These are phyloP conservation scores for Agaricus sinodeliciosus DNA, from an alignment of 768 basidiomycete species.

Conservation along the genomic window DNA sequence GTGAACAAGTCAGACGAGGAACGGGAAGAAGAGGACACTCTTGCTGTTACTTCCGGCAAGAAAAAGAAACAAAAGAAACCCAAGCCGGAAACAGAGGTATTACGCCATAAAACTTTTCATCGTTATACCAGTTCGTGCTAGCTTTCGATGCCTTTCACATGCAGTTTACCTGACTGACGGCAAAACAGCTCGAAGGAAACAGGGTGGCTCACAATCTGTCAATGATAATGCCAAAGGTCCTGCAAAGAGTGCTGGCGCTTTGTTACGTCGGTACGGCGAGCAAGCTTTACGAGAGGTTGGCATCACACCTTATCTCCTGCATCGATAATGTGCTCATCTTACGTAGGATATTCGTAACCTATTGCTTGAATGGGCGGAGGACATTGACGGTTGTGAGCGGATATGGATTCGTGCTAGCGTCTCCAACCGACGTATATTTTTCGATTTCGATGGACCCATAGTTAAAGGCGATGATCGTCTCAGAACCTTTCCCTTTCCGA, in stretches of 20 bases:
- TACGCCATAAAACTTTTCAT: constrained; percentile 94
- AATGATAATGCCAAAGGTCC: constrained; percentile 92
- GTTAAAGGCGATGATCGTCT: constrained; percentile 76
- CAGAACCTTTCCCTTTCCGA: constrained; percentile 93
- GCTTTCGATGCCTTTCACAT: background rate
- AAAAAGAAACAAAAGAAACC: constrained; percentile 57
- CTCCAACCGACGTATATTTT: constrained; percentile 82
- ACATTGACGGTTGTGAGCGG: constrained; percentile 78
- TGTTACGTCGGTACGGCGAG: constrained; percentile 91
- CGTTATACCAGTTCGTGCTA: constrained; percentile 85
- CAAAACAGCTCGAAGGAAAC: constrained; percentile 81
- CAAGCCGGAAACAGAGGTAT: constrained; percentile 72
- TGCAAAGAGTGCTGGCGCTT: constrained; percentile 92
- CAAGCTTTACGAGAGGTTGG: constrained; percentile 83
- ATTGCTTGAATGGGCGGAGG: constrained; percentile 80
- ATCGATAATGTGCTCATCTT: background rate
- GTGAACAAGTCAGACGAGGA: constrained; percentile 53
- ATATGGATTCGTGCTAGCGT: constrained; percentile 90
- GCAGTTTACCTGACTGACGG: constrained; percentile 9
- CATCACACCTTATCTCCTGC: background rate
- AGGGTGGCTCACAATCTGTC: constrained; percentile 89
- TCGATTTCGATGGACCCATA: constrained; percentile 83
- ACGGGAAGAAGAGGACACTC: constrained; percentile 29
- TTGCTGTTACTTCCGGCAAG: constrained; percentile 32
- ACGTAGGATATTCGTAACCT: constrained; percentile 81